These are phyloP conservation scores for Fraxinus angustifolia DNA, from an alignment of 305 asterid species.

Conservation along the genomic window DNA sequence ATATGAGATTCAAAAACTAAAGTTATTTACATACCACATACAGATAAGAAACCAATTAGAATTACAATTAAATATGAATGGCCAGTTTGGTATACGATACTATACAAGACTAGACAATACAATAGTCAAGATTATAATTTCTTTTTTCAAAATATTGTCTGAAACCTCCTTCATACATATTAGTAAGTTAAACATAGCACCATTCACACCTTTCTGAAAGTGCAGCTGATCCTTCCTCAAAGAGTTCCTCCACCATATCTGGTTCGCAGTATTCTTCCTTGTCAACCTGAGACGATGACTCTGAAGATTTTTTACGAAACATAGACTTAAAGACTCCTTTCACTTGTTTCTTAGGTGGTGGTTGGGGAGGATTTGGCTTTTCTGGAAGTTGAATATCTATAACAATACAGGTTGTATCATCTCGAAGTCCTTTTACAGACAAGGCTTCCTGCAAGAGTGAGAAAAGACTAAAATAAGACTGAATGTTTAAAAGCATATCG, in stretches of 20 bases:
- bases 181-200: neutral
- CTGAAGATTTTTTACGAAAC: constrained; percentile 69
- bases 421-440: constrained; percentile 81
- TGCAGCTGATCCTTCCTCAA: constrained; percentile 92
- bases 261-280: constrained; percentile 65
- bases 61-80: neutral
- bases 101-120: neutral
- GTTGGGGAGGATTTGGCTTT: constrained; percentile 60
- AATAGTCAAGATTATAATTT: neutral
- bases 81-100: neutral
- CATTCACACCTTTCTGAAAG: constrained; percentile 76
- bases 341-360: constrained; percentile 70
- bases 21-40: neutral
- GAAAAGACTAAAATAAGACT: constrained; percentile 14
- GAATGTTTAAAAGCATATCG: neutral
- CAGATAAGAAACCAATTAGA: neutral
- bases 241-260: constrained; percentile 78
- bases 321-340: constrained; percentile 77
- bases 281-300: constrained; percentile 56
- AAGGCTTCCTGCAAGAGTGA: constrained; percentile 70
- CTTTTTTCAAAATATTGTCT: neutral
- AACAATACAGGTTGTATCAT: constrained; percentile 97
- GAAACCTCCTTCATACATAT: neutral
- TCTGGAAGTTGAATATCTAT: constrained; percentile 74
- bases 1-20: neutral